These are phyloP conservation scores for Porpolomopsis calyptriformis DNA, from an alignment of 768 basidiomycete genomes.

Conservation along the genomic window DNA sequence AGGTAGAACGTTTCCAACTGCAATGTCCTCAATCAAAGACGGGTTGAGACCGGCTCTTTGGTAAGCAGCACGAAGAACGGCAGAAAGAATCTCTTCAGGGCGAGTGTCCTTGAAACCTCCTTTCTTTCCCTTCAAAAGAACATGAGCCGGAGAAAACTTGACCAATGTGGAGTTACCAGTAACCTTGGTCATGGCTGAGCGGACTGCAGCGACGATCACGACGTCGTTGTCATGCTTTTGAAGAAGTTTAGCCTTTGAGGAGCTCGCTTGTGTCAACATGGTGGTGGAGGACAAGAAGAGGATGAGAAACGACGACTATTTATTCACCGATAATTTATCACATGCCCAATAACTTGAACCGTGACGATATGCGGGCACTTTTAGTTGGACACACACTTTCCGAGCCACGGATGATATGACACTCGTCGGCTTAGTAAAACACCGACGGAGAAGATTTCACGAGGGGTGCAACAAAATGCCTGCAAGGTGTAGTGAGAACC, in stretches of 20 bases:
- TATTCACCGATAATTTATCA: not conserved
- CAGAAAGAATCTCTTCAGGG: slow-evolving; percentile 72
- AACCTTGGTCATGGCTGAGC: slow-evolving; percentile 90
- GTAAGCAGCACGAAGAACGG: slow-evolving; percentile 67
- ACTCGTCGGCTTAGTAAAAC: no score
- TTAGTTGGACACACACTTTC: no score
- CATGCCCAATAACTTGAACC: not conserved
- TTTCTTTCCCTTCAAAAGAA: slow-evolving; percentile 51
- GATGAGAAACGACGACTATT: not conserved
- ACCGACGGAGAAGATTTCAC: no score
- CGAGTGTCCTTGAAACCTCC: slow-evolving; percentile 88
- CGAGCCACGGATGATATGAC: no score
- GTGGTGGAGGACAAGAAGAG: slow-evolving; percentile 3
- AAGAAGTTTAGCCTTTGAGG: slow-evolving; percentile 50
- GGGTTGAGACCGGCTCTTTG: slow-evolving; percentile 63
- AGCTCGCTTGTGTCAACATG: slow-evolving; percentile 28
- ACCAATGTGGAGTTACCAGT: no score
- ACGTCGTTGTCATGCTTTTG: slow-evolving; percentile 76
- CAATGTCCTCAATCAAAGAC: slow-evolving; percentile 70
- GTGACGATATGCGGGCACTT: not conserved
- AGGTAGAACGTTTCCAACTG: slow-evolving; percentile 83
- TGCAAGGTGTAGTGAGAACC: no score
- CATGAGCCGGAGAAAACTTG: no score
- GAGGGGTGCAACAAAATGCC: no score
- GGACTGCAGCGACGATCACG: slow-evolving; percentile 79